Conservation (phyloP, 2,329 filamentous ascomycete genomes). For the Fusarium palustre region DNA sequence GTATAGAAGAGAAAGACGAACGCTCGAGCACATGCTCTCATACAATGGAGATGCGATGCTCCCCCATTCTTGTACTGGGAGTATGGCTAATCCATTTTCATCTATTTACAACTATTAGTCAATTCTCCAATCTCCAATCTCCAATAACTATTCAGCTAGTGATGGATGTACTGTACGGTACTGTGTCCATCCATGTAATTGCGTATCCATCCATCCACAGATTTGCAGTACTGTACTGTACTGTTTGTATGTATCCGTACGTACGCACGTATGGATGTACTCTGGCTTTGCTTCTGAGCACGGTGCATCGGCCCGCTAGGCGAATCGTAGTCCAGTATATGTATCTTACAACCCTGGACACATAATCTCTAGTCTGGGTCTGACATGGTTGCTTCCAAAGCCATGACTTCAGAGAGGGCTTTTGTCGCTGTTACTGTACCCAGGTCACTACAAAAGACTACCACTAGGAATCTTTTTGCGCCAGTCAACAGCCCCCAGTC, state of each 20-base stretch:
- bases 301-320: constrained; percentile 47
- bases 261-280: background rate
- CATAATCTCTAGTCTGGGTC: constrained; percentile 44
- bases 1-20: background rate
- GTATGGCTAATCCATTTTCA: constrained; percentile 38
- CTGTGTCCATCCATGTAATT: constrained; percentile 6
- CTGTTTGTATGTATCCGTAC: background rate
- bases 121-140: constrained; percentile 28
- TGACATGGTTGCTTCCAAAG: constrained; percentile 45
- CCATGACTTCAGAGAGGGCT: background rate
- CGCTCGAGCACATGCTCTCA: background rate
- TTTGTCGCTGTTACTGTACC: background rate
- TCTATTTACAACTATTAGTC: constrained; percentile 46
- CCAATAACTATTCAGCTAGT: background rate
- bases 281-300: constrained; percentile 34
- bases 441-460: constrained; percentile 14
- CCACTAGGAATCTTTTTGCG: constrained; percentile 26
- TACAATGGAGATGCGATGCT: constrained; percentile 19
- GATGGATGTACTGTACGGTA: background rate
- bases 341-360: constrained; percentile 43
- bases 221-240: background rate
- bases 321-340: constrained; percentile 35
- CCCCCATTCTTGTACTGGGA: constrained; percentile 29
- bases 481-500: constrained; percentile 19
- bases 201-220: constrained; percentile 5